These are phyloP conservation scores for Tillandsia leiboldiana DNA, from an alignment of 176 grass and related monocot genomes.

Conservation along the genomic window DNA sequence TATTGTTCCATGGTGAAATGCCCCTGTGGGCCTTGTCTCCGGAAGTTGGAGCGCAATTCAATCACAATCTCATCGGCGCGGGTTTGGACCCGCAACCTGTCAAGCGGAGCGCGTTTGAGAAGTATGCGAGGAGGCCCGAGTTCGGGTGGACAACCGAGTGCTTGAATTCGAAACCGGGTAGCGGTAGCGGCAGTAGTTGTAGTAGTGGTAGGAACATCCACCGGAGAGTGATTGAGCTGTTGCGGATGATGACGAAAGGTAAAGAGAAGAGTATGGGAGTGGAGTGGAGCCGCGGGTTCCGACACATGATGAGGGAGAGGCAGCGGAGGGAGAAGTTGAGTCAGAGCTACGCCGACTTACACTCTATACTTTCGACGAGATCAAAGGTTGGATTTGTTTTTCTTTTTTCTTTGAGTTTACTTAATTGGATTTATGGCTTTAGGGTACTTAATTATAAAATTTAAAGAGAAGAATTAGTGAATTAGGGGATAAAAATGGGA, in stretches of 20 bases:
- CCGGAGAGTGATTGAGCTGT: conserved; percentile 21
- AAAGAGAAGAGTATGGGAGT: neutral
- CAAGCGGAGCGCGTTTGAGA: conserved; percentile 26
- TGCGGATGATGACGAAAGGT: conserved; percentile 20
- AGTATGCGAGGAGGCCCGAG: conserved; percentile 12
- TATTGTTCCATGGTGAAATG: conserved; percentile 7
- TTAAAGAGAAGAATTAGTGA: too few relatives aligned
- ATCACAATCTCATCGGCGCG: conserved; percentile 13
- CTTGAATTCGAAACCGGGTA: neutral
- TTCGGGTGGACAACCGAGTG: neutral
- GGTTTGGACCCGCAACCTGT: neutral
- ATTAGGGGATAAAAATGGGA: too few relatives aligned
- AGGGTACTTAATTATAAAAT: too few relatives aligned
- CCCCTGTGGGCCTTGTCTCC: conserved; percentile 35
- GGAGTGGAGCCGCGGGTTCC: conserved; percentile 75
- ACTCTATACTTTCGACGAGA: conserved; percentile 50
- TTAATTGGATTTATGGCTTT: too few relatives aligned
- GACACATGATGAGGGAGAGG: conserved; percentile 96
- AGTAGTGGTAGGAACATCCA: conserved; percentile 19
- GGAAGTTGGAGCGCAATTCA: conserved; percentile 42
- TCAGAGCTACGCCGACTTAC: conserved; percentile 85
- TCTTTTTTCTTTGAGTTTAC: neutral
- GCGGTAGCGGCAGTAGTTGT: neutral
- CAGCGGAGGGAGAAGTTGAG: conserved; percentile 90
- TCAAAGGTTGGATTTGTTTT: conserved; percentile 39